These are phyloP conservation scores for Bjerkandera adusta DNA, from an alignment of 1,284 basidiomycete genomes.

Conservation along the genomic window DNA sequence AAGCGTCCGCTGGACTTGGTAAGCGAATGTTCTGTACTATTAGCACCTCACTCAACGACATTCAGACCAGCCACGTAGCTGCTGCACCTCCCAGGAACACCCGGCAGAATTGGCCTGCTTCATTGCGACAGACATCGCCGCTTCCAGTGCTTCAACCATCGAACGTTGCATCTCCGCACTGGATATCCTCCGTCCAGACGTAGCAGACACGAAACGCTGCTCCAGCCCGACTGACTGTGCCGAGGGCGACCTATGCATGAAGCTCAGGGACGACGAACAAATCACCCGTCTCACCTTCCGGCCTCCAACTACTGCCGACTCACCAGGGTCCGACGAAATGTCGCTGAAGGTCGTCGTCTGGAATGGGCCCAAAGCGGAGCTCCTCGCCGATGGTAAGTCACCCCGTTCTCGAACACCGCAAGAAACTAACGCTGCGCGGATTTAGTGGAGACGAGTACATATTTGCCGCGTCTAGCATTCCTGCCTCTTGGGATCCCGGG, in stretches of 20 bases:
- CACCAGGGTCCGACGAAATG: background rate
- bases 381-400: slow-evolving; percentile 64
- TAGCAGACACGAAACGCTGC: slow-evolving; percentile 1
- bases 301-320: background rate
- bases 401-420: background rate
- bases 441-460: slow-evolving; percentile 53
- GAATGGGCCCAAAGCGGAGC: slow-evolving; percentile 65
- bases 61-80: slow-evolving; percentile 19
- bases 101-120: slow-evolving; percentile 6
- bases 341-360: slow-evolving; percentile 48
- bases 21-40: slow-evolving; percentile 17
- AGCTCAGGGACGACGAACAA: background rate
- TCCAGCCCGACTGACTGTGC: slow-evolving; percentile 6
- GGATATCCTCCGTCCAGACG: slow-evolving; percentile 5
- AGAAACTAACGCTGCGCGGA: background rate
- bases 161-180: slow-evolving; percentile 5
- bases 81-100: slow-evolving; percentile 8
- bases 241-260: slow-evolving; percentile 2
- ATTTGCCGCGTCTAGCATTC: slow-evolving; percentile 43
- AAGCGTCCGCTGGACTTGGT: slow-evolving; percentile 33
- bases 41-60: background rate
- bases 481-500: slow-evolving; percentile 46
- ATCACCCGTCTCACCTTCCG: slow-evolving; percentile 4
- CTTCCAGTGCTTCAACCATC: background rate
- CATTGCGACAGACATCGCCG: background rate